These are phyloP conservation scores for Ettlia oleoabundans DNA, from an alignment of 139 green algal species.

Conservation along the genomic window DNA sequence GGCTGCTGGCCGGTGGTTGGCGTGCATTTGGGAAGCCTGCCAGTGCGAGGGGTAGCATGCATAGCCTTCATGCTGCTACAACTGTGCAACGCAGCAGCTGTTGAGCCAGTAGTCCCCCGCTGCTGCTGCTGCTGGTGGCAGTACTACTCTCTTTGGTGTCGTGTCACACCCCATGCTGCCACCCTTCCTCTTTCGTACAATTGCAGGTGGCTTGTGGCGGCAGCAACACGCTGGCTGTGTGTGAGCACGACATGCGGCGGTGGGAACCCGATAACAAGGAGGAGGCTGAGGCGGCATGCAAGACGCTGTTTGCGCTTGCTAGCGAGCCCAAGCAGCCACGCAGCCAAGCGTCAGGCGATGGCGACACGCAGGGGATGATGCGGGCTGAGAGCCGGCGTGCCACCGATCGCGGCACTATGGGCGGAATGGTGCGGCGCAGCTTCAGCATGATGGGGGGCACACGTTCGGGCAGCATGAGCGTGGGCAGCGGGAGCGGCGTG, in stretches of 20 bases:
- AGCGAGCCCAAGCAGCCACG: constrained; percentile 7
- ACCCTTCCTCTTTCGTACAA: neutral
- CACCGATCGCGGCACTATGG: neutral
- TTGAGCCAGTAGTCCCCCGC: no score
- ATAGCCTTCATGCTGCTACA: no score
- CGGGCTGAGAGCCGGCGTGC: no score
- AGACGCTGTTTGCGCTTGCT: constrained; percentile 25
- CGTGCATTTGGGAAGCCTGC: no score
- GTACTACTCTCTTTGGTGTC: no score
- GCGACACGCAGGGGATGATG: no score
- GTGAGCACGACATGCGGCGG: constrained; percentile 60
- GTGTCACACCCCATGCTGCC: neutral
- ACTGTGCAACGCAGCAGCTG: no score
- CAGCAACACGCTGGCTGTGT: constrained; percentile 70
- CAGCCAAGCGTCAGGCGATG: neutral
- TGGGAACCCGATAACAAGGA: constrained; percentile 43
- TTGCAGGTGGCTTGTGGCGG: constrained; percentile 70
- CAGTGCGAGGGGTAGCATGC: no score
- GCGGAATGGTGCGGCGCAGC: constrained; percentile 17
- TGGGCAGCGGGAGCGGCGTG: neutral
- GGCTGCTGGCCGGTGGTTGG: no score
- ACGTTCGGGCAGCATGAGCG: neutral
- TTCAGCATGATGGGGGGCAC: constrained; percentile 4
- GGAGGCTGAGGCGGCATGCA: constrained; percentile 33
- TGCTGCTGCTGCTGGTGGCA: neutral